Evolutionary conservation across 805 yeast genomes (phyloP), one percentile per base, ranked within the genome.

Genomic region (Pichia ethanolica): DNA sequence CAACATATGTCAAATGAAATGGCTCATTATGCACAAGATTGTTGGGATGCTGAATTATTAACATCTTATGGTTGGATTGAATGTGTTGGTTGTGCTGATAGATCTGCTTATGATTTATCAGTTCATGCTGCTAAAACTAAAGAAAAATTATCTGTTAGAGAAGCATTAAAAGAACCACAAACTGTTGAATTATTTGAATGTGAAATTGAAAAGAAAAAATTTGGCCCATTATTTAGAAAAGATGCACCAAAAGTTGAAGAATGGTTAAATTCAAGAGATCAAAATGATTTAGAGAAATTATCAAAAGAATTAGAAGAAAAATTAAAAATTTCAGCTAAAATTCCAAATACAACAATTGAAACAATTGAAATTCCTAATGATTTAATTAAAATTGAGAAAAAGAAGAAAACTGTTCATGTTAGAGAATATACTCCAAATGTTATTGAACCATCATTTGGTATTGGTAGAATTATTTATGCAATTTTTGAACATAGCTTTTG

Each of bases 71-170:
- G 99, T 61, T 93, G 99, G 99, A 87, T 93, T 61, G 99, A 93
- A 75, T 95, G 99, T 82, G 97, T 93, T 67, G 99, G 99, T 59
- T 93, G 98, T 75, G 99, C 99, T 57, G 99, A 93, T 73, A 83
- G 99, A 75, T 87, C 96, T 42, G 99, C 99, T 39, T 93, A 89
- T 67, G 99, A 93, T 73, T 80, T 93, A 69, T 79, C 91, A 44
- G 99, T 95, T 53, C 99, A 93, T 68, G 72, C 97, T 42, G 93
- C 91, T 50, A 86, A 87, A 71, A 93, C 99, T 51, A 89, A 89
- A 71, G 97, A 89, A 73, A 91, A 89, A 71, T 75, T 93, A 60
- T 90, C 89, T 52, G 99, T 93, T 42, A 86, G 98, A 77, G 86
- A 93, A 72, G 78, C 88, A 50, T 78, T 93, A 60, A 82, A 86